Evolutionary conservation across 108 stramenopile genomes (phyloP).

Genomic region (Bacterosira constricta): DNA sequence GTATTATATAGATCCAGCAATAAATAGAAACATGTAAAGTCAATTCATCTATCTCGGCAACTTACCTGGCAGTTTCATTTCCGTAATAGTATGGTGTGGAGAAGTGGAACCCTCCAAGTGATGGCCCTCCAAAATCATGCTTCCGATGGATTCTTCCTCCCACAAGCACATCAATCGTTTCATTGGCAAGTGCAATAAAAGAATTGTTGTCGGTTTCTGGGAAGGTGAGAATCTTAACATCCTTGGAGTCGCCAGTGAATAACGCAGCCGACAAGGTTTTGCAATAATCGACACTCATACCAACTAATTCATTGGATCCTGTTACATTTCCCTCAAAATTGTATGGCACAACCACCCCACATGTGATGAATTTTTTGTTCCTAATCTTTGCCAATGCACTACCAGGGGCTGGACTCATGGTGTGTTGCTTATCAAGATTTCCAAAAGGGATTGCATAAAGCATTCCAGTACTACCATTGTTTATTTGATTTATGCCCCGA

Average conservation of each 20-base stretch:
- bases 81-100: conserved; percentile 46
- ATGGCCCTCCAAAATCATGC: conserved; percentile 40
- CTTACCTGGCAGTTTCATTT: conserved; percentile 2
- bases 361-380: conserved; percentile 34
- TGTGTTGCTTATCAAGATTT: no score
- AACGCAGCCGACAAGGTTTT: conserved; percentile 49
- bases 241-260: conserved; percentile 32
- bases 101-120: conserved; percentile 38
- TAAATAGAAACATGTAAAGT: conserved; percentile 16
- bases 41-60: not conserved
- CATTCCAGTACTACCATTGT: conserved; percentile 50
- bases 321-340: conserved; percentile 23
- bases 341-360: conserved; percentile 28
- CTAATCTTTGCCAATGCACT: conserved; percentile 26
- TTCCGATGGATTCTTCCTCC: conserved; percentile 30
- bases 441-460: conserved; percentile 57
- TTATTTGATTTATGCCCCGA: conserved; percentile 47
- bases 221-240: conserved; percentile 36
- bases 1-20: conserved; percentile 38
- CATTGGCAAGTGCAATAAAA: conserved; percentile 35
- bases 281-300: conserved; percentile 58
- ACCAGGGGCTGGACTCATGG: not conserved
- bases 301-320: conserved; percentile 6
- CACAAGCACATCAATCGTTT: conserved; percentile 55
- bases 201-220: conserved; percentile 19